A percentile compares a stretch with the other conserved stretches of the same genome.
These are phyloP conservation scores for Daldinia caldariorum DNA, from an alignment of 495 filamentous ascomycete species.

Conservation along the genomic window DNA sequence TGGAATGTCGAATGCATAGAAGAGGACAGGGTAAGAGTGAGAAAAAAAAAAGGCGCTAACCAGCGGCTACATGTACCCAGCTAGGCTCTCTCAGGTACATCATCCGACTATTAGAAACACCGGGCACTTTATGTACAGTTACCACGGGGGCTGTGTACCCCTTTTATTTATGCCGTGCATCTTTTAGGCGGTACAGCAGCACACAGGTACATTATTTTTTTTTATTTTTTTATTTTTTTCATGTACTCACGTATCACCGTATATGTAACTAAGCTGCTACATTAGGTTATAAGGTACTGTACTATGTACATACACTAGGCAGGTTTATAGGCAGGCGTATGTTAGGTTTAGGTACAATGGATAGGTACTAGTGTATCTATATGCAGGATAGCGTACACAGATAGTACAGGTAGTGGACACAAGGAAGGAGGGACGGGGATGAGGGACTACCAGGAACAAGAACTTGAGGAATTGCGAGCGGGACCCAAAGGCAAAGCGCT, in stretches of 20 bases:
- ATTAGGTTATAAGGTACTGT: background rate
- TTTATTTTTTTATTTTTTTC: too few relatives aligned
- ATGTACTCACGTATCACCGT: background rate
- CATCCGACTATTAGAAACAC: constrained; percentile 34
- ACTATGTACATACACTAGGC: background rate
- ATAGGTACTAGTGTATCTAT: background rate
- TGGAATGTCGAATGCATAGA: constrained; percentile 4
- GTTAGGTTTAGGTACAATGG: background rate
- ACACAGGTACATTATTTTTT: background rate
- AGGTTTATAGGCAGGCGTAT: background rate
- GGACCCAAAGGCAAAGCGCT: constrained; percentile 32
- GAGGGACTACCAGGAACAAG: constrained; percentile 19
- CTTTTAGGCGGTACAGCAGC: constrained; percentile 10
- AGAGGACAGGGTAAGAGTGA: constrained; percentile 7
- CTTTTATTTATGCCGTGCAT: constrained; percentile 35
- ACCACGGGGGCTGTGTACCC: constrained; percentile 33
- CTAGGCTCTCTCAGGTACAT: constrained; percentile 29
- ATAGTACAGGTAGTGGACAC: background rate
- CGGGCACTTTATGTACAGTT: constrained; percentile 27
- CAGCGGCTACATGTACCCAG: constrained; percentile 37
- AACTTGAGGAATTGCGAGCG: constrained; percentile 16
- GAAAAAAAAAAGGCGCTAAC: constrained; percentile 14
- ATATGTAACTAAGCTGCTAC: background rate
- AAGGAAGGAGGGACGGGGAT: constrained; percentile 8
- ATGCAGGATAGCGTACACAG: constrained; percentile 4